Evolutionary conservation across 345 rosid species (phyloP), one percentile per base, ranked within the genome.

Genomic region (Linum tenue): DNA sequence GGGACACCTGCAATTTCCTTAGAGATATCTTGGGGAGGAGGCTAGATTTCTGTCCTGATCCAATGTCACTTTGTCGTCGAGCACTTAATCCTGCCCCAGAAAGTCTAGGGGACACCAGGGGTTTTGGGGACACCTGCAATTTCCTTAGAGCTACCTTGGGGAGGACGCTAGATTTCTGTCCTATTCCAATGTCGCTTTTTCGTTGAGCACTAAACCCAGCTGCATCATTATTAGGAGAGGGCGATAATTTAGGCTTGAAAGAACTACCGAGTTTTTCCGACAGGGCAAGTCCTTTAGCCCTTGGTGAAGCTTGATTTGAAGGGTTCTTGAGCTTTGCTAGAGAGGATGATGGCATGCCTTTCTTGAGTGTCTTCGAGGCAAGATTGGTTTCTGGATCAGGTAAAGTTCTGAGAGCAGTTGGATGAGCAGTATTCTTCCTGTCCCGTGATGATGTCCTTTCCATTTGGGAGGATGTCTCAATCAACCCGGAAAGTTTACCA

Each of bases 91-190:
- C 70, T 64, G 12, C 15, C 31, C 31, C 48, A 22, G 62, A 15
- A 7, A 43, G 15, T 59, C 53, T 73, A 39, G 69, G 62, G 16
- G 76, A n/a, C n/a, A n/a, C n/a, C n/a, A n/a, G n/a, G n/a, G n/a
- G n/a, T n/a, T n/a, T n/a, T n/a, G n/a, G n/a, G n/a, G n/a, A 73
- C 42, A 42, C 48, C 41, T 69, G 68, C 42, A 35, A 37, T 71
- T 78, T 76, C 76, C 71, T 80, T 63, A 55, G 60, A 59, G 73
- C 72, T 59, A 67, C 74, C 67, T 70, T 69, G 56, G 81, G 43
- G 31, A 22, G 31, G 22, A 55, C 60, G 15, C 31, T 44, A 15
- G 38, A 62, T 71, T 64, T 77, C 70, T 78, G 78, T 62, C 64
- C 71, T 40, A 14, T 62, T 70, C 69, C 75, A 38, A 36, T 41